Evolutionary conservation across 768 basidiomycete genomes (phyloP).

Genomic region (Saitozyma podzolica): DNA sequence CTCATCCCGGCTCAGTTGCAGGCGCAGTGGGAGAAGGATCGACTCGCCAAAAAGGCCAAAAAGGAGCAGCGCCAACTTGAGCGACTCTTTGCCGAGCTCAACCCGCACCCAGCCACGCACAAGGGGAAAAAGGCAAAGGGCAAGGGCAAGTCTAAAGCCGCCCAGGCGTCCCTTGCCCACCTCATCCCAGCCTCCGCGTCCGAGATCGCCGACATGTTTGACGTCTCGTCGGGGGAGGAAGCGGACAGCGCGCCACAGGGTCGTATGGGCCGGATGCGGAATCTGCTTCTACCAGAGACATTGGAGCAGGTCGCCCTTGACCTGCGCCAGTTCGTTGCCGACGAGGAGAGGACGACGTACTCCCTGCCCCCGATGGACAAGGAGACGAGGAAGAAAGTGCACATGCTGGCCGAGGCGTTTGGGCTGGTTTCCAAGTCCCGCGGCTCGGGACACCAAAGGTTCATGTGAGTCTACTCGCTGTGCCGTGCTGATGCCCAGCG

Average conservation of each 20-base stretch:
- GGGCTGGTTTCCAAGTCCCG: conserved; percentile 72
- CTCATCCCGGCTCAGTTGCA: conserved; percentile 62
- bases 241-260: conserved; percentile 12
- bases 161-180: conserved; percentile 50
- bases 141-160: conserved; percentile 57
- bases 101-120: conserved; percentile 64
- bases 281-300: conserved; percentile 13
- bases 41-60: conserved; percentile 73
- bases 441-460: conserved; percentile 67
- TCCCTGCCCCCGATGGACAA: conserved; percentile 77
- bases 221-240: conserved; percentile 56
- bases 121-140: conserved; percentile 48
- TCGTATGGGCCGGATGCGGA: conserved; percentile 23
- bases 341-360: conserved; percentile 62
- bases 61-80: conserved; percentile 66
- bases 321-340: conserved; percentile 69
- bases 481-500: not conserved
- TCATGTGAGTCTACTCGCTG: conserved; percentile 57
- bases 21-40: conserved; percentile 77
- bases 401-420: conserved; percentile 78
- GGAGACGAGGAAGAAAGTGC: conserved; percentile 68
- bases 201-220: conserved; percentile 63
- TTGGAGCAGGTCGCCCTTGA: conserved; percentile 48
- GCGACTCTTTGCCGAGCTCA: conserved; percentile 62
- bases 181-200: conserved; percentile 40